Base-by-base conservation (phyloP, 140 eudicot species). In the Ambrosia hybrid region DNA sequence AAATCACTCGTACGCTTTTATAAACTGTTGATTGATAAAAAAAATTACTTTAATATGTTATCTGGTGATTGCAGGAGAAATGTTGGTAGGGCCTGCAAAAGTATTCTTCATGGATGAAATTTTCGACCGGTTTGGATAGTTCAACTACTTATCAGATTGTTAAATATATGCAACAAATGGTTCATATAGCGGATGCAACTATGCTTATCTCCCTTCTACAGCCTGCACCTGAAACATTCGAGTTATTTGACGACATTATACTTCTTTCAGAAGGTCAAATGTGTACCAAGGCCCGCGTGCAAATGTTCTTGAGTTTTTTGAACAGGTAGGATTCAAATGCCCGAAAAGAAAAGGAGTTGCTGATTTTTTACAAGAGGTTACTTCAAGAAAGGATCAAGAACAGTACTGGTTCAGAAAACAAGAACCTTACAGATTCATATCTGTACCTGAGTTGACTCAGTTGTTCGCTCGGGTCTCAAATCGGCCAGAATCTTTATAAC, bases 321-420 rank as follows among this genome's bases (percentile, higher is more conserved):
- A 81, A 74, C 66, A 30, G 10, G 73, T 75, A 11, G 95, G 95
- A 11, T 90, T 87, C 81, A 90, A 77, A 76, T 90, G 95, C 70
- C 97, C 97, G 0, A 80, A 83, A 57, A 87, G 97, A 69, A 87
- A 90, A 83, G 97, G 87, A 26, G 86, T 87, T 3, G 95, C 97
- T 0, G 95, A 87, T 59, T 90, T 90, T 58, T 75, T 90, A 11
- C 95, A 87, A 70, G 97, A 87, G 34, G 95, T 90, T 6, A 90
- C 90, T 57, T 90, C 96, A 15, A 74, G 61, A 74, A 90, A 87
- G 59, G 95, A 90, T 16, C 96, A 90, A 78, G 88, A 81, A 64
- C 97, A 87, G 5, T 90, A 90, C 38, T 90, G 95, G 95, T 77
- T 67, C 66, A 73, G 68, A 12, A 87, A 78, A 68, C 57, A 83